A percentile compares a stretch with the other conserved stretches of the same genome.
Conservation (phyloP, 345 rosid species). For the Brassica incana region DNA sequence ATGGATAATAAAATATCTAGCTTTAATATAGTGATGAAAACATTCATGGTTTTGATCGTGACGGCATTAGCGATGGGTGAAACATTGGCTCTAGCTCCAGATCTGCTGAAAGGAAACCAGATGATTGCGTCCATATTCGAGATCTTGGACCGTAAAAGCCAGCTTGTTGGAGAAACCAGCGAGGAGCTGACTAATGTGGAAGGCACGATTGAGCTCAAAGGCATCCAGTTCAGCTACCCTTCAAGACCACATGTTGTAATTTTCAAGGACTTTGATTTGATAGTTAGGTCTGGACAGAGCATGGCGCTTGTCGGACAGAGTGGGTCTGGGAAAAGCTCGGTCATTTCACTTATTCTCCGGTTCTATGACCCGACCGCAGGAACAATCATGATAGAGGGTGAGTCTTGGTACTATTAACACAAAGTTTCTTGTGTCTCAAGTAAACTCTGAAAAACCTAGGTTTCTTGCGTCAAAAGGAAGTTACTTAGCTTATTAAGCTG, state of each 20-base stretch:
- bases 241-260: constrained; percentile 78
- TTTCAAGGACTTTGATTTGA: constrained; percentile 70
- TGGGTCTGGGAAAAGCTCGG: constrained; percentile 95
- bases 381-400: constrained; percentile 82
- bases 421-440: constrained; percentile 17
- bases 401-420: constrained; percentile 1
- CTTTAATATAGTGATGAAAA: constrained; percentile 82
- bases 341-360: constrained; percentile 78
- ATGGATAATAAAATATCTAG: constrained; percentile 80
- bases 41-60: constrained; percentile 93
- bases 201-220: constrained; percentile 68
- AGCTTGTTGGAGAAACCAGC: constrained; percentile 59
- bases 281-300: constrained; percentile 67
- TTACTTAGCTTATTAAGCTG: neutral
- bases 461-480: constrained; percentile 15
- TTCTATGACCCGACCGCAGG: constrained; percentile 87
- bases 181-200: constrained; percentile 61
- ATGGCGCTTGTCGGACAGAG: constrained; percentile 96
- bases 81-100: constrained; percentile 83
- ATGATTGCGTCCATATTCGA: constrained; percentile 93
- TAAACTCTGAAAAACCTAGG: neutral
- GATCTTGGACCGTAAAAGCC: constrained; percentile 73
- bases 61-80: constrained; percentile 98
- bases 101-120: constrained; percentile 90
- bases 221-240: constrained; percentile 80